These are phyloP conservation scores for Paragyromitra xinjiangensis DNA, from an alignment of 495 filamentous ascomycete genomes.

Conservation along the genomic window DNA sequence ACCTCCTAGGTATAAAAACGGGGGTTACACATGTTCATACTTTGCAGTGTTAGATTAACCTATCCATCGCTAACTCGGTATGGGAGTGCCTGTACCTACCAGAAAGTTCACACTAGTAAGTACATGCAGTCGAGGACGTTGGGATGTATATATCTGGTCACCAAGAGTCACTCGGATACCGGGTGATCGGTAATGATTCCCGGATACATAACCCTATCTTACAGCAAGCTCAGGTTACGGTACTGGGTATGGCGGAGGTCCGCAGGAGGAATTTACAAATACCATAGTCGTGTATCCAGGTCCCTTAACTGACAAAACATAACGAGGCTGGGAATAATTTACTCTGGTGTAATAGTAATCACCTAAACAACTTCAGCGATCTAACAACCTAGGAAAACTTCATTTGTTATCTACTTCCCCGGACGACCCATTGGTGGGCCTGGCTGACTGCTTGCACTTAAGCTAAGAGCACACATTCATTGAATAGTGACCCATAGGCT, in stretches of 20 bases:
- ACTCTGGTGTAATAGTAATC: neutral
- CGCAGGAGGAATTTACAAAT: neutral
- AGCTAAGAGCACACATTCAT: neutral
- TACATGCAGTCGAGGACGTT: neutral
- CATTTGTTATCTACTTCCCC: neutral
- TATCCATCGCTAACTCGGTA: too few relatives aligned
- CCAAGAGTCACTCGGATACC: conserved; percentile 3
- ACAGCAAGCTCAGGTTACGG: neutral
- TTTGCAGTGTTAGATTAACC: too few relatives aligned
- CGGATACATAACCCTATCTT: too few relatives aligned
- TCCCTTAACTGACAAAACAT: neutral
- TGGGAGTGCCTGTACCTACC: neutral
- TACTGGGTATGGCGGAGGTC: neutral
- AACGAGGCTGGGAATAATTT: neutral
- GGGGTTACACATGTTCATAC: too few relatives aligned
- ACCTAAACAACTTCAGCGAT: neutral
- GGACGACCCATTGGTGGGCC: neutral
- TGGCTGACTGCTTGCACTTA: neutral
- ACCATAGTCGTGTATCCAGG: neutral
- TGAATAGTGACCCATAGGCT: neutral
- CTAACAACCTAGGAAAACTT: neutral
- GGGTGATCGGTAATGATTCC: conserved; percentile 19
- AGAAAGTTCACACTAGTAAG: neutral
- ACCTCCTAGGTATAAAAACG: too few relatives aligned
- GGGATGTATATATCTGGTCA: neutral